phyloP scores from a whole-genome alignment of 2,329 filamentous ascomycete genomes.

The Corinectria fuckeliana region DNA sequence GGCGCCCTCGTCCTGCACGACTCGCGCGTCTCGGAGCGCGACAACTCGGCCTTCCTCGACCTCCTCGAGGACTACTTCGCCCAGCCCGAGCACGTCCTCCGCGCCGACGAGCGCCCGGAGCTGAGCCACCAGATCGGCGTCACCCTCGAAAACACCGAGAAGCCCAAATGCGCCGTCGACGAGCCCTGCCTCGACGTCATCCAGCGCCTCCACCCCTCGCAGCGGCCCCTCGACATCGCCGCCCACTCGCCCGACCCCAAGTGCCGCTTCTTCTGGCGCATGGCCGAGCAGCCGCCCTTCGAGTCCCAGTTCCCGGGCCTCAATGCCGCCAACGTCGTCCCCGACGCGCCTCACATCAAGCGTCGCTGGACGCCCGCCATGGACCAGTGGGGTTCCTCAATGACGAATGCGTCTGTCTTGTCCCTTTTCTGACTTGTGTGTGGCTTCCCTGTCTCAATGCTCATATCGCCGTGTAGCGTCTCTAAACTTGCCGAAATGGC shows the following conservation, averaged over 20 bases:
- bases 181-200: conserved; percentile 66
- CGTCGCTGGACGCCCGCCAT: conserved; percentile 61
- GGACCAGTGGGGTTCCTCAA: conserved; percentile 64
- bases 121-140: conserved; percentile 67
- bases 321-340: conserved; percentile 62
- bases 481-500: conserved; percentile 65
- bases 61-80: conserved; percentile 71
- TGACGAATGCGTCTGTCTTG: conserved; percentile 62
- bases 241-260: conserved; percentile 65
- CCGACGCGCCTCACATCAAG: conserved; percentile 55
- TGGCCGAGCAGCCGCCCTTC: conserved; percentile 61
- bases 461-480: conserved; percentile 48
- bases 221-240: conserved; percentile 64
- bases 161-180: conserved; percentile 68
- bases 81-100: conserved; percentile 56
- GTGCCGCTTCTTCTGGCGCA: conserved; percentile 69
- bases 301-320: conserved; percentile 61
- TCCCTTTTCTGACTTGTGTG: background rate
- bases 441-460: background rate
- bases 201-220: conserved; percentile 57
- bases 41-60: conserved; percentile 65
- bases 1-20: conserved; percentile 67
- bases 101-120: conserved; percentile 61
- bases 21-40: conserved; percentile 60
- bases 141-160: conserved; percentile 68